Conservation (phyloP, 2,329 filamentous ascomycete genomes). For the Nothophoma quercina region DNA sequence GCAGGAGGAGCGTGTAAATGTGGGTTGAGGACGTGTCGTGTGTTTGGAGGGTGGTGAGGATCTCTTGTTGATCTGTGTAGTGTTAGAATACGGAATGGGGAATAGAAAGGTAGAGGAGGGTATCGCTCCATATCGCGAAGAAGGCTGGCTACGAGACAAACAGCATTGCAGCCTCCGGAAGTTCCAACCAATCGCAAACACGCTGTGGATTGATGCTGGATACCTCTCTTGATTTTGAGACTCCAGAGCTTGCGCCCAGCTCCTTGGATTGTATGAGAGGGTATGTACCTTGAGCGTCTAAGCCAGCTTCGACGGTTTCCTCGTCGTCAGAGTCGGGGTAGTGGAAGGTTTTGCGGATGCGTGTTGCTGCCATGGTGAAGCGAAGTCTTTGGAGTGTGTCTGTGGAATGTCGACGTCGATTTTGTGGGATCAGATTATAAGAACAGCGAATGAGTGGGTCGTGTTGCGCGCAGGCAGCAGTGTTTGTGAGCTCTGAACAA, state of each 20-base stretch:
- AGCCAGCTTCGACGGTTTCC: conserved; percentile 64
- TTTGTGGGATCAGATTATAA: too few relatives aligned
- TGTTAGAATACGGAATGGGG: not conserved
- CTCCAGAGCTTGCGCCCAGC: too few relatives aligned
- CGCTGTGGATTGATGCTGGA: too few relatives aligned
- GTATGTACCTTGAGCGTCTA: conserved; percentile 82
- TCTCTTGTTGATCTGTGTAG: conserved; percentile 38
- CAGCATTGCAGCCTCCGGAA: too few relatives aligned
- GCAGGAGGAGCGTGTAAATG: conserved; percentile 63
- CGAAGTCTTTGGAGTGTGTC: too few relatives aligned
- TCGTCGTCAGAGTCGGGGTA: conserved; percentile 70
- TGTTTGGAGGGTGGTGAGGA: conserved; percentile 40
- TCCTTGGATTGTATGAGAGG: too few relatives aligned
- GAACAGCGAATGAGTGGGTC: not conserved
- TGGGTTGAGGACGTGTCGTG: conserved; percentile 50
- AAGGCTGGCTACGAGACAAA: too few relatives aligned
- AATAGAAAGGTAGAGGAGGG: not conserved
- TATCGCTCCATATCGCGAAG: too few relatives aligned
- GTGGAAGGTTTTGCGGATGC: conserved; percentile 78
- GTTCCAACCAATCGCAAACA: too few relatives aligned
- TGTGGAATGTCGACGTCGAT: too few relatives aligned
- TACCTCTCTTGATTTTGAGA: too few relatives aligned
- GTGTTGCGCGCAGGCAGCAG: conserved; percentile 18
- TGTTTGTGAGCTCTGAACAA: conserved; percentile 5
- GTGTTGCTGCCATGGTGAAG: conserved; percentile 61